Percentiles rank a stretch among this genome's conserved stretches.
phyloP scores from a whole-genome alignment of 1,284 basidiomycete species.

The Ceratobasidium theobromae region DNA sequence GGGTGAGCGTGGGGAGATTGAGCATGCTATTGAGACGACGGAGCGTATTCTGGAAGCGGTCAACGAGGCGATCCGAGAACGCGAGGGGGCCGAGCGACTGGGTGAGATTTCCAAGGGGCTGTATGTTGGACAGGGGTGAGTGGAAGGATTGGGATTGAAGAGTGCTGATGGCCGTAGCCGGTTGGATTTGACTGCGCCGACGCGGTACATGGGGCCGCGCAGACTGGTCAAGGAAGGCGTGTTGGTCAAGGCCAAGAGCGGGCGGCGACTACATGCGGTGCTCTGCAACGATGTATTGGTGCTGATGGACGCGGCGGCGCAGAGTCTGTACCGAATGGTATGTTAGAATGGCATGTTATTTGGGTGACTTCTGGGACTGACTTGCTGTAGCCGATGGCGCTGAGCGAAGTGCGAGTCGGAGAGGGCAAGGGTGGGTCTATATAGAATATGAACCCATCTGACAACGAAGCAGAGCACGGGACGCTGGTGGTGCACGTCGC shows the following conservation, averaged over 20 bases:
- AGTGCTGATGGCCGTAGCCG: no score
- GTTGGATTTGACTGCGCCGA: slow-evolving; percentile 87
- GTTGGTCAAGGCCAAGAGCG: slow-evolving; percentile 80
- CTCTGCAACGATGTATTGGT: slow-evolving; percentile 81
- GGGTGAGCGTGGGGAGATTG: slow-evolving; percentile 58
- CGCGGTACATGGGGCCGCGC: slow-evolving; percentile 74
- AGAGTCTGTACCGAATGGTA: slow-evolving; percentile 79
- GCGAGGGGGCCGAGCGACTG: slow-evolving; percentile 75
- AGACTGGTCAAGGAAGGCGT: slow-evolving; percentile 77
- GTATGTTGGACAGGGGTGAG: slow-evolving; percentile 83
- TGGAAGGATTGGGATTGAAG: no score
- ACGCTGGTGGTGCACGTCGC: slow-evolving; percentile 64
- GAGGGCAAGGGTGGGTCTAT: slow-evolving; percentile 51
- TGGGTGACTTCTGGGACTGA: slow-evolving; percentile 28
- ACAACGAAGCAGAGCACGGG: slow-evolving; percentile 55
- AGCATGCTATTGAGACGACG: slow-evolving; percentile 60
- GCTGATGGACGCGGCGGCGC: slow-evolving; percentile 66
- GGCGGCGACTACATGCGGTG: slow-evolving; percentile 73
- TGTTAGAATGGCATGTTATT: slow-evolving; percentile 42
- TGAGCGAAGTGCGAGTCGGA: slow-evolving; percentile 64
- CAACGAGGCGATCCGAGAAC: slow-evolving; percentile 88
- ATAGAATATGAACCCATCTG: not conserved
- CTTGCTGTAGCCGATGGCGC: slow-evolving; percentile 59
- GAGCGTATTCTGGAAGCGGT: slow-evolving; percentile 77
- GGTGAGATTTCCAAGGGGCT: slow-evolving; percentile 72